phyloP scores from a whole-genome alignment of 2,329 filamentous ascomycete species.

The Rhexocercosporidium sp. region DNA sequence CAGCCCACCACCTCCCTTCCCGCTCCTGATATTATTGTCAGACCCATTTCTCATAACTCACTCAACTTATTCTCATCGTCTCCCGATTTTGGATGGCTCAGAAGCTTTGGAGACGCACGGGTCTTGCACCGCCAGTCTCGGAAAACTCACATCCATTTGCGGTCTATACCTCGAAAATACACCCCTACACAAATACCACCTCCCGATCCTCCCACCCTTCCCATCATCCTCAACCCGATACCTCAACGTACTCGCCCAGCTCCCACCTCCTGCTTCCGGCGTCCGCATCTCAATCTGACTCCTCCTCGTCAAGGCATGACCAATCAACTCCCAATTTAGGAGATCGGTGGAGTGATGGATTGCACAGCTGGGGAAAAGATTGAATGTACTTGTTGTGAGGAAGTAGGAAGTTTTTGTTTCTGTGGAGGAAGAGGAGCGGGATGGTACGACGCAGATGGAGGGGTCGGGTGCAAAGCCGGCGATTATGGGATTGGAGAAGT shows the following conservation, averaged over 20 bases:
- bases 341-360: constrained; percentile 63
- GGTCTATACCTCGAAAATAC: constrained; percentile 52
- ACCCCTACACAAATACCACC: constrained; percentile 54
- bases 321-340: constrained; percentile 57
- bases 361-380: constrained; percentile 65
- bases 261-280: constrained; percentile 55
- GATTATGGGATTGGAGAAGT: constrained; percentile 20
- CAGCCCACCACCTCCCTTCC: constrained; percentile 53
- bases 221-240: constrained; percentile 9
- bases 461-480: constrained; percentile 67
- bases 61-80: too few relatives aligned
- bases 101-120: too few relatives aligned
- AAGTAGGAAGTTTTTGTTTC: constrained; percentile 53
- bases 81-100: too few relatives aligned
- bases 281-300: constrained; percentile 50
- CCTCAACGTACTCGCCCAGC: constrained; percentile 45
- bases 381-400: constrained; percentile 65
- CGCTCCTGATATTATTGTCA: constrained; percentile 62
- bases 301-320: constrained; percentile 52
- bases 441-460: constrained; percentile 38
- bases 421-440: constrained; percentile 48
- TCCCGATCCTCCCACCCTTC: constrained; percentile 39
- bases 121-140: neutral
- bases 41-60: neutral
- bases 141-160: constrained; percentile 39